Percentiles rank a stretch among this genome's conserved stretches.
Conservation (phyloP, 192 early-diverging fungal species). For the Radiomyces spectabilis region DNA sequence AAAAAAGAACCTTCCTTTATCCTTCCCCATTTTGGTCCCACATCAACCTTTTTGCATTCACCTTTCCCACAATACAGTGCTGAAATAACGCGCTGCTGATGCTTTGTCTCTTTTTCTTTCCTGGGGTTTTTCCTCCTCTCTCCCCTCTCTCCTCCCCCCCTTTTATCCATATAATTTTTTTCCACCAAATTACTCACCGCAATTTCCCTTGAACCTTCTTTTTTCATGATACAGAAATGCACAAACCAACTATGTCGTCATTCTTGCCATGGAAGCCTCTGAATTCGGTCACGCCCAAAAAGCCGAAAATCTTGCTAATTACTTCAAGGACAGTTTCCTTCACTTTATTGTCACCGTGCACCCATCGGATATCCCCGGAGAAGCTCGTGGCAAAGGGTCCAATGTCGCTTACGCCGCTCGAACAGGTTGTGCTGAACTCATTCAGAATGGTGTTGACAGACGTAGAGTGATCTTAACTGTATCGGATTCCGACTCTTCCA, state of each 20-base stretch:
- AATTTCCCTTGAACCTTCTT: not conserved
- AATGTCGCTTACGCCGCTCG: conserved; percentile 64
- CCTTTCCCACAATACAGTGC: too few relatives aligned
- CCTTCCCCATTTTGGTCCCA: conserved; percentile 1
- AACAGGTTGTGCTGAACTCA: conserved; percentile 20
- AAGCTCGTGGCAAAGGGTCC: conserved; percentile 65
- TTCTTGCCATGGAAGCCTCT: conserved; percentile 70
- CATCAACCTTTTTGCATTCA: not conserved
- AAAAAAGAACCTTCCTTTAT: conserved; percentile 1
- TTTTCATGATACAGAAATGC: conserved; percentile 24
- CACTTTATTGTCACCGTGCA: conserved; percentile 69
- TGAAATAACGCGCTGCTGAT: too few relatives aligned
- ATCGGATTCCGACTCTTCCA: conserved; percentile 65
- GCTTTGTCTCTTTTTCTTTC: not conserved
- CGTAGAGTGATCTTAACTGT: conserved; percentile 59
- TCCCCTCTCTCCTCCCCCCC: not conserved
- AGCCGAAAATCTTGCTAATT: conserved; percentile 42
- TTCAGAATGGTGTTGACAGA: conserved; percentile 33
- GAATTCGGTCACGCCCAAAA: conserved; percentile 50
- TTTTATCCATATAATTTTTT: conserved; percentile 1
- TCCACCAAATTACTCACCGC: not conserved
- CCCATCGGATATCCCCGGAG: conserved; percentile 55
- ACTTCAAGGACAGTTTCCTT: conserved; percentile 52
- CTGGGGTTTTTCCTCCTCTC: not conserved
- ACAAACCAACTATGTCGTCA: conserved; percentile 45